Evolutionary conservation across 257 asterid species (phyloP), one percentile per base, ranked within the genome.

Genomic region (Penstemon barbatus): DNA sequence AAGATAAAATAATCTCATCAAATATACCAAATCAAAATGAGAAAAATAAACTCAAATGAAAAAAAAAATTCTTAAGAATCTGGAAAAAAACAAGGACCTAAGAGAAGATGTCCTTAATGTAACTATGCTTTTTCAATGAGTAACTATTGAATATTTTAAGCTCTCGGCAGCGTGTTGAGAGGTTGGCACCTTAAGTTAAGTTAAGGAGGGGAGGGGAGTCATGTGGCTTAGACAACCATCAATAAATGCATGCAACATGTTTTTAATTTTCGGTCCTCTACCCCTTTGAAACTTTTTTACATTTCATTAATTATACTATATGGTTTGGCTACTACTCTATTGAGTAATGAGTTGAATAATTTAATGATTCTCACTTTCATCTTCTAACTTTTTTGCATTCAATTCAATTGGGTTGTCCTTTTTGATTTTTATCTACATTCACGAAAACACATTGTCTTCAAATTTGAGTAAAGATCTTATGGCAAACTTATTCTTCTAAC

Each of bases 131-230:
- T 25, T 25, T 25, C 33, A 25, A 25, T 25, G 33, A 25, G 33
- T 25, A 25, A 2, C 33, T 25, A 25, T 25, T 25, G 33, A 25
- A 25, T 25, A 25, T 25, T 65, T 56, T 39, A 57, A 58, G 70
- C 36, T 36, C 63, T 63, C 44, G 38, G 18, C 75, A 62, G 72
- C 65, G 75, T 71, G 77, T 60, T 71, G 73, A 64, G 46, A 56
- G 73, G 75, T 39, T 43, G 73, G 72, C 68, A 68, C 69, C 68
- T 60, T 63, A 6, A 55, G 66, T 41, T 9, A 25, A 25, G 33
- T 25, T 25, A 25, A 25, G 33, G 33, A 65, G 73, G 70, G 78
- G 53, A 76, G 57, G 82, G 80, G 74, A 70, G 78, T 72, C 78
- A 77, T 74, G 82, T 70, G 78, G 61, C 74, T 69, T 63, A 65